Percentiles rank a stretch among this genome's conserved stretches.
These are phyloP conservation scores for Pichia cabralensis DNA, from an alignment of 805 yeast species.

Conservation along the genomic window DNA sequence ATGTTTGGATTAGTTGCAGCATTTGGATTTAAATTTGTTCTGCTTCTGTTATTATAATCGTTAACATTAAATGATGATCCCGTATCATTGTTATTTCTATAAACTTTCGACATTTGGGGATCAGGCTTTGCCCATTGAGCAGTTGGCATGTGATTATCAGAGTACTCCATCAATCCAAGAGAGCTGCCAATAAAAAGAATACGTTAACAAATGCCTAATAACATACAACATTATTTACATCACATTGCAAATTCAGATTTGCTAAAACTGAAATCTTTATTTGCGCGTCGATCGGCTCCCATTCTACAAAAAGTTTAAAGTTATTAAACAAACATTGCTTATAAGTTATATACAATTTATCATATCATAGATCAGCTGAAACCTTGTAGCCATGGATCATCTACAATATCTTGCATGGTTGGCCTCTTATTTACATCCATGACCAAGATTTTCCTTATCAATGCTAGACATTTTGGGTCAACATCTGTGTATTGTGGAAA, in stretches of 20 bases:
- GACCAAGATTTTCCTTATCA: conserved; percentile 59
- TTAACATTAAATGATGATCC: conserved; percentile 5
- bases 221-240: too few species aligned
- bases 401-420: conserved; percentile 56
- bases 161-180: too few species aligned
- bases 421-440: conserved; percentile 63
- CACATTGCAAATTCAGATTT: too few species aligned
- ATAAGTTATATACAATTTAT: neutral
- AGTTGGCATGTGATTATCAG: too few species aligned
- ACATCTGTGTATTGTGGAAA: conserved; percentile 47
- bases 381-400: conserved; percentile 56
- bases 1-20: conserved; percentile 14
- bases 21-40: conserved; percentile 1
- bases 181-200: too few species aligned
- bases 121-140: too few species aligned
- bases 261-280: neutral
- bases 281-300: too few species aligned
- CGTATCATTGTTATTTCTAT: too few species aligned
- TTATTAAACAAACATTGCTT: too few species aligned
- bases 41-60: conserved; percentile 1
- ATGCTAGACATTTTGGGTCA: conserved; percentile 47
- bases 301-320: too few species aligned
- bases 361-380: conserved; percentile 18
- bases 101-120: too few species aligned
- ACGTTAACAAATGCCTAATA: too few species aligned